A percentile compares a stretch with the other conserved stretches of the same genome.
phyloP scores from a whole-genome alignment of 257 asterid species.

The Solanum etuberosum region DNA sequence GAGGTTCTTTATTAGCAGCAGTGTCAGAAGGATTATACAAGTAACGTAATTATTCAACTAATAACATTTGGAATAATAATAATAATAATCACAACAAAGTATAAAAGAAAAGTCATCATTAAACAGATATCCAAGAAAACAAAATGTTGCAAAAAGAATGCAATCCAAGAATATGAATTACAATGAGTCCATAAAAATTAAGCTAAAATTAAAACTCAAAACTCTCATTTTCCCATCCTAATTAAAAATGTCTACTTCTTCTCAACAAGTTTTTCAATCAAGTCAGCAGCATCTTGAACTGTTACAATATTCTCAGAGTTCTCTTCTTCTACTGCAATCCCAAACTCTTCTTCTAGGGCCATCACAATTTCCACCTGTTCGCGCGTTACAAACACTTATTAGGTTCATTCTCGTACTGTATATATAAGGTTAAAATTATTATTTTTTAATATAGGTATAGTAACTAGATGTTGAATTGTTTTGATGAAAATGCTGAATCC shows the following conservation, averaged over 20 bases:
- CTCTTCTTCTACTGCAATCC: constrained; percentile 61
- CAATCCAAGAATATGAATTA: background rate
- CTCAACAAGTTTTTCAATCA: constrained; percentile 50
- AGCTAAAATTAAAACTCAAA: background rate
- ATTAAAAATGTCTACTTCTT: constrained; percentile 3
- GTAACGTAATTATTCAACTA: background rate
- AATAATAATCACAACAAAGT: background rate
- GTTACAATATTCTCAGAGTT: constrained; percentile 54
- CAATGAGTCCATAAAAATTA: background rate
- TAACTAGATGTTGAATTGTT: background rate
- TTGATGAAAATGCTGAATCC: background rate
- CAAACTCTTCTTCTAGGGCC: constrained; percentile 69
- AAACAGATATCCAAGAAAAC: background rate
- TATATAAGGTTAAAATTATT: background rate
- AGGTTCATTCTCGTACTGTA: background rate
- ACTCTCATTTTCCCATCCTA: background rate
- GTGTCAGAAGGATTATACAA: background rate
- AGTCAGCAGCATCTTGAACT: constrained; percentile 71
- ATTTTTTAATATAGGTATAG: background rate
- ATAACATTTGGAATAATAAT: background rate
- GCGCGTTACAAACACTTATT: background rate
- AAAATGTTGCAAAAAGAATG: background rate
- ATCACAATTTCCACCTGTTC: constrained; percentile 76
- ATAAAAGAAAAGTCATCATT: background rate
- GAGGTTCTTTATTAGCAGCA: background rate